Evolutionary conservation across 768 basidiomycete species (phyloP), one percentile per base, ranked within the genome.

Genomic region (Candolleomyces eurysporus): DNA sequence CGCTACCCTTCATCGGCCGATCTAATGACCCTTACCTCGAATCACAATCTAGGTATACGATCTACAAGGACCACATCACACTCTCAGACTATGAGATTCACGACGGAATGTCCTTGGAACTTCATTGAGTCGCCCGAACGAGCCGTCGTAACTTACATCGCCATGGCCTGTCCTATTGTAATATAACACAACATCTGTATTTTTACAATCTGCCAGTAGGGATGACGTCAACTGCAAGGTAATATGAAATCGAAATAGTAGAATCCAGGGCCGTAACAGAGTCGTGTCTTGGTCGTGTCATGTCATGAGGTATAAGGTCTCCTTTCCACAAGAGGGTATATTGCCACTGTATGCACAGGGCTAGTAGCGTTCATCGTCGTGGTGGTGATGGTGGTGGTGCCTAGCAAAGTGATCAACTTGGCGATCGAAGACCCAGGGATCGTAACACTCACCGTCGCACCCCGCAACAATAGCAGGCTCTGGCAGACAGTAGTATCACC

Each of bases 1-100:
- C 52, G 17, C 6, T 51, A 8, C 22, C 21, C 26, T 51, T 26
- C 30, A 51, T 51, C 49, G 49, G 21, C 30, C 21, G 14, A 57
- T 39, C 42, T 31, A 32, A 48, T 49, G 10, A 2, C 9, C 8
- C 57, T 6, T n/a, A 9, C 46, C 30, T 31, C 9, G 10, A 43
- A n/a, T 32, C 6, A 32, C 22, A 5, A 45, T 48, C 11, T 32
- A 96, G 95, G 95, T 95, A 97, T 73, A 95, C 85, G 4, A 90
- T 86, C 49, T 99, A 88, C 81, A 98, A 98, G 76, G 96, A 99
- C 72, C 95, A 98, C 71, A 94, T 96, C 69, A 93, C 92, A 13
- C 84, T 96, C 7, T 66, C 79, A n/a, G 94, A 96, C 76, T 96
- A 96, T 68, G 94, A 96, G 78, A 95, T 96, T 65, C 75, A 94